phyloP scores from a whole-genome alignment of 1,284 basidiomycete species.

The Moesziomyces sp. region DNA sequence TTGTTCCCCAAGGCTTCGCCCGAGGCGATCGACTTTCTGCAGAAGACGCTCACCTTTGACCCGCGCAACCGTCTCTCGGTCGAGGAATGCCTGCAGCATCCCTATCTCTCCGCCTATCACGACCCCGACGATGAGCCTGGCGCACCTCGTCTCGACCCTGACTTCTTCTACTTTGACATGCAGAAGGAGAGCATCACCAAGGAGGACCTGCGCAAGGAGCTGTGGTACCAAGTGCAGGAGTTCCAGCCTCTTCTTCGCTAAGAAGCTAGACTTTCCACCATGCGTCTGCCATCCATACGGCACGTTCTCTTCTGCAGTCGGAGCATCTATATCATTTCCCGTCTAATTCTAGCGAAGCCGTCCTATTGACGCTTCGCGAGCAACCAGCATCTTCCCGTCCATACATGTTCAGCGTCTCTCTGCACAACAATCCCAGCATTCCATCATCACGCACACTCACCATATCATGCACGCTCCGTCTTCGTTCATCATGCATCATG shows the following conservation, averaged over 20 bases:
- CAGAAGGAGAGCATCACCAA: constrained; percentile 51
- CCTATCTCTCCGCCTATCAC: constrained; percentile 63
- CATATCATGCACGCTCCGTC: too few relatives aligned
- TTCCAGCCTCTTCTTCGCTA: constrained; percentile 49
- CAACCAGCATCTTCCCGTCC: too few relatives aligned
- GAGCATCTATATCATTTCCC: not conserved
- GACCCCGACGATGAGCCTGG: constrained; percentile 63
- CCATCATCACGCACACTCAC: too few relatives aligned
- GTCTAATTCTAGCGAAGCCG: not conserved
- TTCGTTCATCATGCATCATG: too few relatives aligned
- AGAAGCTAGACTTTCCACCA: not conserved
- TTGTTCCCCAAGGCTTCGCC: constrained; percentile 80
- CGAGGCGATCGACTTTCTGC: constrained; percentile 80
- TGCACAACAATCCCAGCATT: too few relatives aligned
- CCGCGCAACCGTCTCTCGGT: constrained; percentile 62
- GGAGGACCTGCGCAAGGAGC: constrained; percentile 56
- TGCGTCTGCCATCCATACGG: too few relatives aligned
- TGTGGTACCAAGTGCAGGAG: constrained; percentile 60
- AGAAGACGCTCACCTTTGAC: constrained; percentile 81
- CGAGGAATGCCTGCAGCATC: constrained; percentile 64
- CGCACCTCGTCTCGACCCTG: constrained; percentile 50
- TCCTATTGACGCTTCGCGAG: too few relatives aligned
- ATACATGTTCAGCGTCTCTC: too few relatives aligned
- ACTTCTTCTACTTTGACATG: constrained; percentile 60
- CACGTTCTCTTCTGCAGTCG: too few relatives aligned